A percentile compares a stretch with the other conserved stretches of the same genome.
Evolutionary conservation across 331 rosid species (phyloP).

Genomic region (Acacia pycnantha): DNA sequence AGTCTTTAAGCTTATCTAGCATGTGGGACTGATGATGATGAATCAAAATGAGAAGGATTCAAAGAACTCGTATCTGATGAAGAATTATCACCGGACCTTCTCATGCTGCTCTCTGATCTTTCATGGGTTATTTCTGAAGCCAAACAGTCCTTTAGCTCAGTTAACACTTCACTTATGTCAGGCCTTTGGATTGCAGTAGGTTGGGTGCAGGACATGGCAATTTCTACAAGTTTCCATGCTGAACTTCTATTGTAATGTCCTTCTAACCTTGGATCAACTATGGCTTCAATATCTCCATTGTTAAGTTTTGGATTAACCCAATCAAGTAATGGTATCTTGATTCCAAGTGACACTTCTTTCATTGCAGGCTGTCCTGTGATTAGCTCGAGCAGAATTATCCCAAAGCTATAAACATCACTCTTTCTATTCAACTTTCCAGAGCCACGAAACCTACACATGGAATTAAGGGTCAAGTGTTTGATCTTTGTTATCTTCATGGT

Average conservation of each 20-base stretch:
- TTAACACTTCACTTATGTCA: neutral
- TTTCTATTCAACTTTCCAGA: neutral
- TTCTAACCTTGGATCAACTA: slow-evolving; percentile 20
- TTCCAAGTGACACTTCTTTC: neutral
- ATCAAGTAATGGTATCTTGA: neutral
- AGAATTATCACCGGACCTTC: too few relatives aligned
- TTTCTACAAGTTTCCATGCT: slow-evolving; percentile 8
- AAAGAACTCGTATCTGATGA: neutral
- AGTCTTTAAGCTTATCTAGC: neutral
- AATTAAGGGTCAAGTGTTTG: neutral
- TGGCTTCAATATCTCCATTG: neutral
- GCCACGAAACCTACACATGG: neutral
- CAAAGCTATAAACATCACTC: slow-evolving; percentile 28
- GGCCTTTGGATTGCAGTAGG: slow-evolving; percentile 3
- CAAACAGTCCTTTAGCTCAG: slow-evolving; percentile 20
- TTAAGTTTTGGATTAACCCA: slow-evolving; percentile 23
- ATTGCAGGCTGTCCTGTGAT: neutral
- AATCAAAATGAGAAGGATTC: neutral
- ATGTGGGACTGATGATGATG: neutral
- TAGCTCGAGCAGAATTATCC: slow-evolving; percentile 28
- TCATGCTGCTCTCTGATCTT: too few relatives aligned
- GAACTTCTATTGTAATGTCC: neutral
- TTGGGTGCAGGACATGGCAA: slow-evolving; percentile 22
- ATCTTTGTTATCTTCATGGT: neutral
- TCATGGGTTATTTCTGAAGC: too few relatives aligned